Evolutionary conservation across 2,329 filamentous ascomycete genomes (phyloP), one percentile per base, ranked within the genome.

Genomic region (Verticillium alfalfae): DNA sequence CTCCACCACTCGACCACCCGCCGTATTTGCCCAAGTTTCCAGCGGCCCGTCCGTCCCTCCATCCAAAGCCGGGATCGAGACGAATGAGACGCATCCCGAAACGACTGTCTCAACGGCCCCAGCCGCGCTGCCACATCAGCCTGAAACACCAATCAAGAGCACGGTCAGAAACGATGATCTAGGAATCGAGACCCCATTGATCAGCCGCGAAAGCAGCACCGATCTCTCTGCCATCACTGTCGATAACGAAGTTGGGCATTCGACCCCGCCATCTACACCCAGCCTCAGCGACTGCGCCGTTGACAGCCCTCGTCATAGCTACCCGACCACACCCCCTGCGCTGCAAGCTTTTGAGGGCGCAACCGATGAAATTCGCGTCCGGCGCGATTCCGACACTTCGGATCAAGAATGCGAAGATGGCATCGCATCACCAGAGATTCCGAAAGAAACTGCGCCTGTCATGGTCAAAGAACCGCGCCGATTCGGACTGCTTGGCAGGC

Each of bases 301-400:
- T 58, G 64, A 63, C 18, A 68, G 64, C 34, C 65, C 66, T 34
- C 60, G 63, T 36, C 65, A 69, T 15, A 67, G 66, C 60, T 54
- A 66, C 9, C 54, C 67, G 22, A 59, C 65, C 39, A 69, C 67
- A 38, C 68, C 67, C 15, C 34, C 54, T 15, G 26, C 54, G 45
- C 18, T 52, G 45, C 45, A 52, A 52, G 45, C 45, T 10, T 26
- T 52, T 22, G 26, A 7, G 34, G 26, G 54, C 12, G n/a, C 54
- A 31, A 9, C 34, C 9, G 54, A 56, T 5, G 15, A 56, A 16
- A 15, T 56, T 22, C 26, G 26, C 54, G n/a, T 56, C 12, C 15
- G 54, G 15, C 26, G n/a, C 26, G 54, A 56, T 56, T 36, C 34
- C 13, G 54, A 56, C 31, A 31, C 34, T 34, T 56, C 54, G 26